Percentiles rank a stretch among this genome's conserved stretches.
Conservation (phyloP, 441 rosid genomes). For the Populus hybrid region DNA sequence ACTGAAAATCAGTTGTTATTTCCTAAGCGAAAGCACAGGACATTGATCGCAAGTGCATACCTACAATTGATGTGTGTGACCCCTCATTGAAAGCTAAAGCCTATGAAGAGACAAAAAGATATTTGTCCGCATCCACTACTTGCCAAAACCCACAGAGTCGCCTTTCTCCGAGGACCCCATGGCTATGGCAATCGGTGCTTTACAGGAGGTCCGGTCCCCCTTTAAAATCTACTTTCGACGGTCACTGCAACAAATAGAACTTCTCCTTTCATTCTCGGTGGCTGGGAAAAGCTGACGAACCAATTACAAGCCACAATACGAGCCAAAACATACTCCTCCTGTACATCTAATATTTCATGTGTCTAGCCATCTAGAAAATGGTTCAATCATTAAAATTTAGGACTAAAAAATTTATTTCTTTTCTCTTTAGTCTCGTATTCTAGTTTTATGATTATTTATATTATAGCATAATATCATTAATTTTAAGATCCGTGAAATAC, state of each 20-base stretch:
- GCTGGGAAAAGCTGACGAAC: background rate
- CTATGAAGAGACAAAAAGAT: background rate
- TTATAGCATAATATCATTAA: too few relatives aligned
- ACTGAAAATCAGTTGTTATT: background rate
- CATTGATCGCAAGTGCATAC: background rate
- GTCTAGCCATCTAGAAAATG: too few relatives aligned
- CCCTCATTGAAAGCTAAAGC: background rate
- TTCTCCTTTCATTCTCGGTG: background rate
- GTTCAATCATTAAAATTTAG: too few relatives aligned
- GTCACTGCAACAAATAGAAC: background rate
- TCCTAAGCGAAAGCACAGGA: background rate
- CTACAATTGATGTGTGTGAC: background rate
- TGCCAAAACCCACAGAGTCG: background rate
- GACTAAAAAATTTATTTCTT: too few relatives aligned
- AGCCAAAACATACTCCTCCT: background rate
- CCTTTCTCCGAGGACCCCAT: background rate
- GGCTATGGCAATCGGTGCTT: background rate
- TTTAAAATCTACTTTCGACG: background rate
- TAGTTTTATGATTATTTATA: too few relatives aligned
- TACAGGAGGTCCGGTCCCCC: background rate
- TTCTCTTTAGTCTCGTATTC: too few relatives aligned
- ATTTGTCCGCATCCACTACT: background rate
- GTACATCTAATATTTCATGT: background rate
- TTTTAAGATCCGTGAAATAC: too few relatives aligned
- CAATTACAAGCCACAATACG: background rate